Base-by-base conservation (phyloP, 345 rosid species). In the Linum lewisii region DNA sequence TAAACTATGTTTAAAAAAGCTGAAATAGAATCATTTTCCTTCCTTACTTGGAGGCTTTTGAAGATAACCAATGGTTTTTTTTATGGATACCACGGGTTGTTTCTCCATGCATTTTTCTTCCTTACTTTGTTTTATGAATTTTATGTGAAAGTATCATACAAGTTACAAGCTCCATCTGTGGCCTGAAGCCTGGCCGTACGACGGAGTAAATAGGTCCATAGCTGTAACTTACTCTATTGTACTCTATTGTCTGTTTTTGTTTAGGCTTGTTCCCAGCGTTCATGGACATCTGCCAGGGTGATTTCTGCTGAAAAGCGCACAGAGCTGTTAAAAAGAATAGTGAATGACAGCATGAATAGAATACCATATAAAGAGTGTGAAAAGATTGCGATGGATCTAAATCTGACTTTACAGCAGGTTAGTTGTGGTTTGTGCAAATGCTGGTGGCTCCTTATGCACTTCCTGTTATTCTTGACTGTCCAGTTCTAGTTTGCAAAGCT, bases 291-390 rank as follows among this genome's bases (percentile, higher is more conserved):
- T 23, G 75, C 75, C 59, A 72, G 80, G 36, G 87, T 79, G 50
- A 81, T 88, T 87, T 84, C 97, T 61, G 82, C 90, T 66, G 82
- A 88, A 72, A 93, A 86, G 76, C 93, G 89, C 66, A 75, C 90
- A 49, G 72, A 74, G 73, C 95, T 88, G 67, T 66, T 73, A 62
- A 78, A 78, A 64, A 71, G 69, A 44, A 72, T 92, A 24, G 60
- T 62, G 59, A 78, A 42, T 64, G 77, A 68, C 53, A 68, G 75
- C 68, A 49, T 63, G 62, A 69, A 68, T 69, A 88, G 79, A 63
- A 78, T 92, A 72, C 76, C 92, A 52, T 86, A 70, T 75, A 81
- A 72, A 76, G 87, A 84, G 57, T 88, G 98, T 72, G 83, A 66
- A 71, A 86, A 80, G 75, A 82, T 88, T 55, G 92, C 90, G 25